Conservation (phyloP, 2,329 filamentous ascomycete species). For the Fusarium neocosmosporiellum region DNA sequence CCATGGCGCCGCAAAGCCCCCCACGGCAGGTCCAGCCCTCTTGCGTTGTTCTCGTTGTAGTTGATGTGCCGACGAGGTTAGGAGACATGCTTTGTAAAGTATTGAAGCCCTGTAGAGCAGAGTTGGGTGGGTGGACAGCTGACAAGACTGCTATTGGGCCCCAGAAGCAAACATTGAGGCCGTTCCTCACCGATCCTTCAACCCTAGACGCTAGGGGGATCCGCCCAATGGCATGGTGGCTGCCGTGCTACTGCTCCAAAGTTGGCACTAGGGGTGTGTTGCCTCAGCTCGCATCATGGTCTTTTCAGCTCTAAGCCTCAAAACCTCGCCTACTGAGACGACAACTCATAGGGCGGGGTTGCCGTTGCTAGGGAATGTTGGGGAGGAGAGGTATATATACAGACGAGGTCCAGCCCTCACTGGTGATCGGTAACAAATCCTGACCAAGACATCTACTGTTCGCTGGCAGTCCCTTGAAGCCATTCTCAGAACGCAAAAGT, state of each 20-base stretch:
- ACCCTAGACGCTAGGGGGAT: neutral
- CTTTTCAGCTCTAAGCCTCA: slow-evolving; percentile 4
- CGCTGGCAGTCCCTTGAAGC: neutral
- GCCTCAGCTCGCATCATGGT: slow-evolving; percentile 1
- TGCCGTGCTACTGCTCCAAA: neutral
- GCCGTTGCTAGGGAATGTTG: neutral
- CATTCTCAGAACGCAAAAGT: neutral
- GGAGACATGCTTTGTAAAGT: neutral
- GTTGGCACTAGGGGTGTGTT: neutral
- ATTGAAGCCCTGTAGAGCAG: neutral
- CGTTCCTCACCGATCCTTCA: neutral
- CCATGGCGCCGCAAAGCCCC: neutral
- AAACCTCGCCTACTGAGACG: neutral
- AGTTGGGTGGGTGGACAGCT: neutral
- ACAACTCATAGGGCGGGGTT: neutral
- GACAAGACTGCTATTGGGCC: neutral
- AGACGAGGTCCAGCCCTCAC: neutral
- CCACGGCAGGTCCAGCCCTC: neutral
- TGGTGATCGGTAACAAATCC: neutral
- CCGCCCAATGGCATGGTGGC: neutral
- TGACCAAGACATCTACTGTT: neutral
- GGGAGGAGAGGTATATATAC: neutral
- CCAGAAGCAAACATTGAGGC: neutral
- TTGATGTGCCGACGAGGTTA: neutral
- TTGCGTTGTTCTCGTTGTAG: neutral